phyloP scores from a whole-genome alignment of 257 asterid species.

The Verbascum thapsus region DNA sequence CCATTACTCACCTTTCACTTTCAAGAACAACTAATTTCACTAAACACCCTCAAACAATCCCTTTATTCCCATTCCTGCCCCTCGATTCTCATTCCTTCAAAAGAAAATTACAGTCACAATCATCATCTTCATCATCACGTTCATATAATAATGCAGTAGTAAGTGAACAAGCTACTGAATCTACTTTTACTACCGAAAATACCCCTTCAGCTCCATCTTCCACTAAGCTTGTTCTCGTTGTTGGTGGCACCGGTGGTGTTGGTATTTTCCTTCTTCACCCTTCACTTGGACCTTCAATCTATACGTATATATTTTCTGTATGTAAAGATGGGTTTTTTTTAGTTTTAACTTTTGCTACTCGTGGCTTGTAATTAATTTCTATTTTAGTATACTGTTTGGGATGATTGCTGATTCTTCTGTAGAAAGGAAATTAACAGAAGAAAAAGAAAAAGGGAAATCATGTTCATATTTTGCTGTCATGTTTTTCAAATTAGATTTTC shows the following conservation, averaged over 20 bases:
- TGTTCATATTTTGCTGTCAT: no score
- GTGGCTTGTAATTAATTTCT: no score
- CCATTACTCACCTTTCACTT: conserved; percentile 41
- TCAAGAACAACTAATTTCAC: conserved; percentile 24
- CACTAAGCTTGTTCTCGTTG: conserved; percentile 83
- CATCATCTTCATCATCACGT: conserved; percentile 31
- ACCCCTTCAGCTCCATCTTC: conserved; percentile 36
- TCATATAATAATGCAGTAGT: conserved; percentile 43
- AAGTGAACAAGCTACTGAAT: conserved; percentile 34
- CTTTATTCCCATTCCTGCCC: conserved; percentile 33
- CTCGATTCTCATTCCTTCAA: conserved; percentile 18
- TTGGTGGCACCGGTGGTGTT: conserved; percentile 98
- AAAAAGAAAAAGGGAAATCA: no score
- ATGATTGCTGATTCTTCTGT: no score
- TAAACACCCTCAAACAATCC: conserved; percentile 19
- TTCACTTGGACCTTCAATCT: neutral
- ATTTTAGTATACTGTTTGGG: no score
- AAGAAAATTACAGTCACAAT: conserved; percentile 24
- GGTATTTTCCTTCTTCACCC: conserved; percentile 66
- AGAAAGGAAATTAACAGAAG: no score
- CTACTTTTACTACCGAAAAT: conserved; percentile 12
- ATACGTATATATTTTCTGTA: no score
- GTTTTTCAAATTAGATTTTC: no score
- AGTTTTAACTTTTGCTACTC: no score
- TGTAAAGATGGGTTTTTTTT: no score